Evolutionary conservation across 2,329 filamentous ascomycete genomes (phyloP).

Genomic region (Elsinoe perseae): DNA sequence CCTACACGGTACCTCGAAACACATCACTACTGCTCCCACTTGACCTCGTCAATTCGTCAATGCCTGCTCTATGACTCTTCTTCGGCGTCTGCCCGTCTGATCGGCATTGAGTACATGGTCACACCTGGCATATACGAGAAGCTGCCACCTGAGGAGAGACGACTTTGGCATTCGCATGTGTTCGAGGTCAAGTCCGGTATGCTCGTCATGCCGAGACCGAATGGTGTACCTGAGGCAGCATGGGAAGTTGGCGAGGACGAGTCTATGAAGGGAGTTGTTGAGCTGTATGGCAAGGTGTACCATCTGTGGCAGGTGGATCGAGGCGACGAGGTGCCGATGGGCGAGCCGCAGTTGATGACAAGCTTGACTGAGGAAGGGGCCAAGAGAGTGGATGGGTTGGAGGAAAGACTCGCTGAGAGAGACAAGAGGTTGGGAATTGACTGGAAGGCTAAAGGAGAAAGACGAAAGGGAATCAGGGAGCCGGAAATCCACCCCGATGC

Average conservation of each 20-base stretch:
- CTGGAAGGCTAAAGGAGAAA: slow-evolving; percentile 45
- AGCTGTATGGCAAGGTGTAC: slow-evolving; percentile 74
- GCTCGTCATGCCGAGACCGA: slow-evolving; percentile 65
- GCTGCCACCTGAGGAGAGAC: slow-evolving; percentile 59
- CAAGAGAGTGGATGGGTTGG: slow-evolving; percentile 41
- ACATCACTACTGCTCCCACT: slow-evolving; percentile 77
- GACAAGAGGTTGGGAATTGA: slow-evolving; percentile 49
- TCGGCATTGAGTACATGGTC: slow-evolving; percentile 87
- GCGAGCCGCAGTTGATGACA: slow-evolving; percentile 56
- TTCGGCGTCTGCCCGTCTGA: slow-evolving; percentile 59
- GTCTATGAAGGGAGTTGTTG: slow-evolving; percentile 70
- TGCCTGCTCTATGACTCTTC: slow-evolving; percentile 77
- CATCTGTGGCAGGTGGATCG: slow-evolving; percentile 81
- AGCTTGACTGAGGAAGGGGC: slow-evolving; percentile 44
- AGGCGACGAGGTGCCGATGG: slow-evolving; percentile 57
- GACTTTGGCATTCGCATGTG: slow-evolving; percentile 69
- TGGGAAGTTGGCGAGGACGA: slow-evolving; percentile 72
- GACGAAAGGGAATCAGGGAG: slow-evolving; percentile 45
- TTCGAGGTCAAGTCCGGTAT: slow-evolving; percentile 73
- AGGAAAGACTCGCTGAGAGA: slow-evolving; percentile 42
- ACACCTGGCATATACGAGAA: slow-evolving; percentile 59
- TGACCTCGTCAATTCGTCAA: slow-evolving; percentile 65
- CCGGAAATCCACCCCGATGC: slow-evolving; percentile 36
- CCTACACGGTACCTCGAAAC: slow-evolving; percentile 62
- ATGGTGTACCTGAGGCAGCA: slow-evolving; percentile 45